Base-by-base conservation (phyloP, 768 basidiomycete species). In the Rhodotorula kratochvilovae region DNA sequence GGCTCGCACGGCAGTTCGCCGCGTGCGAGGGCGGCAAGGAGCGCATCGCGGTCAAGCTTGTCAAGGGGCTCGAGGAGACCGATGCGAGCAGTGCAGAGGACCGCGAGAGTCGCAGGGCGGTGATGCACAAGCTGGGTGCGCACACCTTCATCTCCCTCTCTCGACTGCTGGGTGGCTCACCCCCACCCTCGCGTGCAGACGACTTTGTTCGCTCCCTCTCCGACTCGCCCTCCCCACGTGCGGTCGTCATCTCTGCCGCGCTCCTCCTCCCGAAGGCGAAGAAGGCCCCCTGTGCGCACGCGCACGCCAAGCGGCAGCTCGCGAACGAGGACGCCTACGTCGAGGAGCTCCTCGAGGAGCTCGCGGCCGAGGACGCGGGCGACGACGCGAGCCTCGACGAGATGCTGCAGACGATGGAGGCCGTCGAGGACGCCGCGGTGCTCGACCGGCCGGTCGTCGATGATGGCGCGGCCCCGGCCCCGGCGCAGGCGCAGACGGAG, bases 271-370 rank as follows among this genome's bases (percentile, higher is more conserved):
- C 54, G 23, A 50, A 50, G 48, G 8, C 5, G 23, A 25, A 50
- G 48, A 25, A 8, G 23, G 10, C 12, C 27, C 35, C 43, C n/a
- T 12, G 16, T 13, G 16, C 43, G 42, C 27, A 43, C 13, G 17
- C 29, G n/a, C n/a, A n/a, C n/a, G n/a, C n/a, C n/a, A n/a, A n/a
- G n/a, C 3, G 15, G 19, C 39, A n/a, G 16, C 58, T n/a, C 31
- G 15, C 3, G 46, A 66, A 66, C 11, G 70, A 67, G 33, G 48
- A 67, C 23, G 60, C 66, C 23, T 62, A 61, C 60, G 60, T 71
- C 50, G 65, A 62, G 13, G 65, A 67, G 57, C 61, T 71, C 13
- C 56, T 71, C 48, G 70, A 71, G 23, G 66, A 67, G 61, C 67
- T 71, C n/a, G 55, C 61, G 17, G 55, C 62, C 46, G 50, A 50